A percentile compares a stretch with the other conserved stretches of the same genome.
Conservation (phyloP, 2,329 filamentous ascomycete species). For the Fusarium sp. region DNA sequence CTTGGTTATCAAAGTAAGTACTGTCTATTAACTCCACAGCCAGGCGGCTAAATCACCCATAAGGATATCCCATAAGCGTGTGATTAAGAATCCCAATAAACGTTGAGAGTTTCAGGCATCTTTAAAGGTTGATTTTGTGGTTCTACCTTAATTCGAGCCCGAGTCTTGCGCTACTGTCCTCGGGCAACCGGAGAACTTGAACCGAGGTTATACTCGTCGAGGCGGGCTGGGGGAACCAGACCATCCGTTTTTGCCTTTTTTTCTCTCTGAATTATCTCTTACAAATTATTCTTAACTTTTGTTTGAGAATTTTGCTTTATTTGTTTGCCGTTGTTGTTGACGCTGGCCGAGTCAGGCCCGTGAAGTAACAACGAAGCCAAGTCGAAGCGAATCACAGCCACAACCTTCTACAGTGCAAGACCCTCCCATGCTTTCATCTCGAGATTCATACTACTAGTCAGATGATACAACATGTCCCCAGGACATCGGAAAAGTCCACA, state of each 20-base stretch:
- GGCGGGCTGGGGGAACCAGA: conserved; percentile 3
- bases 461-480: too few species aligned
- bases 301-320: too few species aligned
- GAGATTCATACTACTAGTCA: background rate
- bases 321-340: background rate
- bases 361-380: too few species aligned
- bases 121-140: accelerated
- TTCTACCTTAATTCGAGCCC: background rate
- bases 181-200: conserved; percentile 6
- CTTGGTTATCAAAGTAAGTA: background rate
- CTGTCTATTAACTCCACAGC: background rate
- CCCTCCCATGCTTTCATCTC: background rate
- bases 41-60: background rate
- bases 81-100: too few species aligned
- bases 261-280: background rate
- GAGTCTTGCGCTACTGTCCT: background rate
- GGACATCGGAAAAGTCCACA: background rate
- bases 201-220: conserved; percentile 12
- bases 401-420: background rate
- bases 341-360: background rate
- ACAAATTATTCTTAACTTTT: background rate
- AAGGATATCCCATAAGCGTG: accelerated
- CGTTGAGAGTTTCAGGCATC: background rate
- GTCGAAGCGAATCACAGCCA: background rate
- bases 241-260: background rate